phyloP scores from a whole-genome alignment of 179 eudicot genomes.

The Corrigiola litoralis region DNA sequence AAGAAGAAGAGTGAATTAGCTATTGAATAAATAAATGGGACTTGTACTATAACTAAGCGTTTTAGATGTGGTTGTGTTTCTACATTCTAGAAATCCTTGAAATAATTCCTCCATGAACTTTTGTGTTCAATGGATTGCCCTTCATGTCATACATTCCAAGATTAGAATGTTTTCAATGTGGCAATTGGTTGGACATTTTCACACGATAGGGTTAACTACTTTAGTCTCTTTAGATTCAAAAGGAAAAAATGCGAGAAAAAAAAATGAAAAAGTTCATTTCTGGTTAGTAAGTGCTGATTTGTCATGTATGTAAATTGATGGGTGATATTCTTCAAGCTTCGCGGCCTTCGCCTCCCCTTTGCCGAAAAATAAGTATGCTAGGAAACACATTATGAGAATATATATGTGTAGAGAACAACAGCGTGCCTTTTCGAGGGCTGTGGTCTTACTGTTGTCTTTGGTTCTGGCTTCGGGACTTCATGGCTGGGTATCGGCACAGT shows the following conservation, averaged over 20 bases:
- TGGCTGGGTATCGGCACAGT: constrained; percentile 42
- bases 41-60: constrained; percentile 1
- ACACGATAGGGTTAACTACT: too few species aligned
- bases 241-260: not conserved
- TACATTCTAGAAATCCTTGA: not conserved
- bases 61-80: not conserved
- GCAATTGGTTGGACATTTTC: too few species aligned
- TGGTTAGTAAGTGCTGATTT: not conserved
- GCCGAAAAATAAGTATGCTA: not conserved
- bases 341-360: not conserved
- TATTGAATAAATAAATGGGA: not conserved
- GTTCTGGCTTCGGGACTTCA: constrained; percentile 38
- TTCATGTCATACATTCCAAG: not conserved
- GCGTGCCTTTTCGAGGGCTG: constrained; percentile 36
- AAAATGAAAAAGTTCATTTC: not conserved
- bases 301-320: not conserved
- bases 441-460: constrained; percentile 34
- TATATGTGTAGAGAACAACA: constrained; percentile 16
- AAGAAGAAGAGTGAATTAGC: constrained; percentile 19
- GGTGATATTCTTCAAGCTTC: too few species aligned
- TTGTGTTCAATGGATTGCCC: not conserved
- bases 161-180: not conserved
- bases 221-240: too few species aligned
- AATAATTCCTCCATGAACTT: not conserved
- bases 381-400: constrained; percentile 9